These are phyloP conservation scores for Arachis monticola DNA, from an alignment of 331 rosid genomes.

Conservation along the genomic window DNA sequence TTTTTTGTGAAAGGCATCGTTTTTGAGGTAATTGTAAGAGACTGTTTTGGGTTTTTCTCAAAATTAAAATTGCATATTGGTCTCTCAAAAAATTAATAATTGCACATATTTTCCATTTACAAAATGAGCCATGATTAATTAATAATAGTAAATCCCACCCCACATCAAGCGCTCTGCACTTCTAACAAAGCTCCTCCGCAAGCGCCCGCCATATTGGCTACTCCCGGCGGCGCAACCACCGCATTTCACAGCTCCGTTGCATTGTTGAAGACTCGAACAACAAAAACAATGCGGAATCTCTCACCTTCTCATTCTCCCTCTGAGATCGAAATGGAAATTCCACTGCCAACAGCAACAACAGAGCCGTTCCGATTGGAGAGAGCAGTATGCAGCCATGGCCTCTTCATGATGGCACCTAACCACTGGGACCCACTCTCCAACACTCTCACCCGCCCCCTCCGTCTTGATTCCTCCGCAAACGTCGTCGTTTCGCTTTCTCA, in stretches of 20 bases:
- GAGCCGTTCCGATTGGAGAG: constrained; percentile 43
- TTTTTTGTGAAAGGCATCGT: too few species aligned
- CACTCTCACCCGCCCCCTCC: constrained; percentile 54
- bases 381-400: constrained; percentile 62
- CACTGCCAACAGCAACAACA: constrained; percentile 11
- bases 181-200: neutral
- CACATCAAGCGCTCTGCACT: neutral
- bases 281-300: neutral
- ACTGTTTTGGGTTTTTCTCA: too few species aligned
- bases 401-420: constrained; percentile 67
- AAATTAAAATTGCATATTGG: too few species aligned
- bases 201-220: neutral
- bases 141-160: neutral
- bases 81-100: too few species aligned
- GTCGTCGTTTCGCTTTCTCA: constrained; percentile 39
- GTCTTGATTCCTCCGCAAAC: constrained; percentile 23
- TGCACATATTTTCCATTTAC: neutral
- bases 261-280: too few species aligned
- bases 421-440: constrained; percentile 57
- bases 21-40: too few species aligned
- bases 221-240: neutral
- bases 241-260: neutral
- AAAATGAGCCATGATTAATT: neutral
- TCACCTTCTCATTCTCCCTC: neutral
- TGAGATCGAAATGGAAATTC: constrained; percentile 35